Base-by-base conservation (phyloP, 2,329 filamentous ascomycete species). In the Talaromyces sp. region DNA sequence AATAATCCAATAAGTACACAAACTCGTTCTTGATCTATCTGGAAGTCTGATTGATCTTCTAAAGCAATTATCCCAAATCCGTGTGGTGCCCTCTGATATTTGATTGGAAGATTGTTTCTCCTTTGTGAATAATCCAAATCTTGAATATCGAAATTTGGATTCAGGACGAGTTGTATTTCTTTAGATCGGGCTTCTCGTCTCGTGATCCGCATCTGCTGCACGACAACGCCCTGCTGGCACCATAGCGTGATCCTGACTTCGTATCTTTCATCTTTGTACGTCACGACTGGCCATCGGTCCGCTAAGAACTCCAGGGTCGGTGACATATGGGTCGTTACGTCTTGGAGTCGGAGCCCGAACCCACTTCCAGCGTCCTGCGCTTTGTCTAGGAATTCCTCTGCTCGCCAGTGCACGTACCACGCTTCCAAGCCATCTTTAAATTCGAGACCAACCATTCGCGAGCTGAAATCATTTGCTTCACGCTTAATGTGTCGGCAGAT, bases 1-100 rank as follows among this genome's bases (percentile, higher is more conserved):
- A 59, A 61, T 15, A 63, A 39, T 17, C 62, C 58, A n/a, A 62
- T 25, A 15, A 63, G 22, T n/a, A 62, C 59, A 36, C 59, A 62
- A 28, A 63, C 42, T 8, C 36, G 58, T 36, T 61, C 58, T 19
- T 49, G 28, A 22, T 33, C 17, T 2, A 22, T 19, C 4, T 27
- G 13, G 6, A 55, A 44, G 15, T 51, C 49, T 5, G 53, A 10
- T 19, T 15, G 47, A 11, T 63, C 53, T 39, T 63, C 58, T 15
- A 63, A 15, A n/a, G 32, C 59, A 22, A 63, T 47, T 5, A 63
- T 51, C 51, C 62, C 62, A 30, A 55, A 58, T 13, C 58, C 62
- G 39, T 63, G 58, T n/a, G 55, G 54, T 49, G 36, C 62, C 22
- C 25, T 44, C 10, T 55, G 42, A 30, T 59, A 44, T 53, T 62